Percentiles rank a stretch among this genome's conserved stretches.
Conservation (phyloP, 2,329 filamentous ascomycete species). For the Podosphaera aphanis region DNA sequence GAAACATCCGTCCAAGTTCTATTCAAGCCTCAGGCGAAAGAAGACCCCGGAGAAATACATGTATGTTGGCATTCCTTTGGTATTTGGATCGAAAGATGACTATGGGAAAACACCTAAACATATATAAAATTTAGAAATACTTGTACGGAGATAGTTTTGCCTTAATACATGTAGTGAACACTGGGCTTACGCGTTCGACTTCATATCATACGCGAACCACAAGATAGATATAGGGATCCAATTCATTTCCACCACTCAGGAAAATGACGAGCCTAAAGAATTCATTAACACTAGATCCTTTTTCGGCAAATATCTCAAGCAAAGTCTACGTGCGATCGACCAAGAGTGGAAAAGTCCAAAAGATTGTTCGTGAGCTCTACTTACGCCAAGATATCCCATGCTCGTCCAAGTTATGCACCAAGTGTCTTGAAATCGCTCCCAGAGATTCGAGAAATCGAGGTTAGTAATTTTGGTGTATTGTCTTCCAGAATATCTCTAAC, state of each 20-base stretch:
- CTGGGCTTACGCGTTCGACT: too few species aligned
- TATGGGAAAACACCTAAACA: too few species aligned
- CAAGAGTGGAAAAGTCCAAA: slow-evolving; percentile 90
- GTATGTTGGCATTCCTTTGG: too few species aligned
- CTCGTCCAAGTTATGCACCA: slow-evolving; percentile 68
- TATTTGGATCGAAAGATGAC: too few species aligned
- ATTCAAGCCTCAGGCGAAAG: too few species aligned
- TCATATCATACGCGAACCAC: not conserved
- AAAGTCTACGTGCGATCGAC: slow-evolving; percentile 92
- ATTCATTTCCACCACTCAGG: slow-evolving; percentile 7
- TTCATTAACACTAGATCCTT: slow-evolving; percentile 26
- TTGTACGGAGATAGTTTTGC: too few species aligned
- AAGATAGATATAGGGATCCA: slow-evolving; percentile 2
- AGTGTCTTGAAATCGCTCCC: slow-evolving; percentile 52
- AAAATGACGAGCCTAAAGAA: slow-evolving; percentile 44
- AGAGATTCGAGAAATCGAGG: slow-evolving; percentile 56
- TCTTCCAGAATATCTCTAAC: not conserved
- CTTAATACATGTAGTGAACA: too few species aligned
- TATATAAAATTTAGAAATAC: too few species aligned
- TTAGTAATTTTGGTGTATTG: slow-evolving; percentile 18
- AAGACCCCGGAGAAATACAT: too few species aligned
- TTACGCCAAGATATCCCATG: slow-evolving; percentile 91
- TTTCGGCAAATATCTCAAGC: slow-evolving; percentile 60
- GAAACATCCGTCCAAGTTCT: too few species aligned
- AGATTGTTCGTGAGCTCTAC: slow-evolving; percentile 93